phyloP scores from a whole-genome alignment of 2,329 filamentous ascomycete genomes.

The Ceratocystis ficicola region DNA sequence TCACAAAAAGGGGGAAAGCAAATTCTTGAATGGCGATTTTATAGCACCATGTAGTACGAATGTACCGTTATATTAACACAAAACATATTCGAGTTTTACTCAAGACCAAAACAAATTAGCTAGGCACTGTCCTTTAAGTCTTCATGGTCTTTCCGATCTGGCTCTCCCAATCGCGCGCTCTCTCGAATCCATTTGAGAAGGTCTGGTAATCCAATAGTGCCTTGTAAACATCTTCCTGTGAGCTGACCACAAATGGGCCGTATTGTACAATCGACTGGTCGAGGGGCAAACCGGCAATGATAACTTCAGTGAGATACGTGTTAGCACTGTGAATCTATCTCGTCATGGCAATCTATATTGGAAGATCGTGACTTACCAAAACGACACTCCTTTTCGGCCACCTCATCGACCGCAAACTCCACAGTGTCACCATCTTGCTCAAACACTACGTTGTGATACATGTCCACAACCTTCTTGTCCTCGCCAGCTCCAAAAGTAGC shows the following conservation, averaged over 20 bases:
- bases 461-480: slow-evolving; percentile 42
- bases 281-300: slow-evolving; percentile 67
- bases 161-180: slow-evolving; percentile 65
- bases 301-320: slow-evolving; percentile 33
- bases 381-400: slow-evolving; percentile 45
- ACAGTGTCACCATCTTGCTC: slow-evolving; percentile 66
- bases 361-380: slow-evolving; percentile 32
- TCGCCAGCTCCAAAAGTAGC: slow-evolving; percentile 48
- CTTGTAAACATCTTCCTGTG: slow-evolving; percentile 60
- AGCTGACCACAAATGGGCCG: slow-evolving; percentile 69
- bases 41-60: too few relatives aligned
- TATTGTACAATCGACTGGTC: slow-evolving; percentile 75
- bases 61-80: too few relatives aligned
- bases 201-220: slow-evolving; percentile 65
- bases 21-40: too few relatives aligned
- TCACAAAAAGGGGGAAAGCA: too few relatives aligned
- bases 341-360: neutral
- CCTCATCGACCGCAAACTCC: slow-evolving; percentile 54
- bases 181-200: slow-evolving; percentile 65
- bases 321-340: slow-evolving; percentile 7
- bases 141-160: slow-evolving; percentile 74
- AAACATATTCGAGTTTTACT: too few relatives aligned
- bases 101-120: too few relatives aligned
- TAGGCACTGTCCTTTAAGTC: neutral
- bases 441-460: slow-evolving; percentile 85